These are phyloP conservation scores for Ajuga reptans DNA, from an alignment of 305 asterid species.

Conservation along the genomic window DNA sequence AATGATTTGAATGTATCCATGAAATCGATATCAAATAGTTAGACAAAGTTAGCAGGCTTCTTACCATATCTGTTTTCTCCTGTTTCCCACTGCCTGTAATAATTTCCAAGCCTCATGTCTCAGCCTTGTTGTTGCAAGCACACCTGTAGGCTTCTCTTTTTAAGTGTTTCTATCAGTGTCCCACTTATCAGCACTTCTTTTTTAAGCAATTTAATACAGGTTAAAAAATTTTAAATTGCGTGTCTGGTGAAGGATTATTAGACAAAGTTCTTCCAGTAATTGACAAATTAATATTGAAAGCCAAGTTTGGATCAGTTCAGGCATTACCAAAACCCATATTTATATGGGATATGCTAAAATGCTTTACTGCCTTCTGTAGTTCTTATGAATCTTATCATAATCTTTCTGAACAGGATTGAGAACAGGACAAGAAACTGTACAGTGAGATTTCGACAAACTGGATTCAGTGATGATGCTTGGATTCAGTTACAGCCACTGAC, in stretches of 20 bases:
- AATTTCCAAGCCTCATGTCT: neutral
- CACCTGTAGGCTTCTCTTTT: neutral
- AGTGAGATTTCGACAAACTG: slow-evolving; percentile 73
- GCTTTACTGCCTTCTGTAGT: slow-evolving; percentile 12
- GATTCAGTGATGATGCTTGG: slow-evolving; percentile 78
- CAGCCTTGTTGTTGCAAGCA: neutral
- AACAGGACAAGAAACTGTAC: slow-evolving; percentile 56
- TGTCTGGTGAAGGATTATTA: neutral
- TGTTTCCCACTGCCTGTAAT: neutral
- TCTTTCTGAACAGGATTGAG: slow-evolving; percentile 59
- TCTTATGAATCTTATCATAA: slow-evolving; percentile 21
- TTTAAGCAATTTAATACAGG: neutral
- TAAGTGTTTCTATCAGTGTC: neutral
- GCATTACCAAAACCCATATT: neutral
- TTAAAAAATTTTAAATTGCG: neutral
- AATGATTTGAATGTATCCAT: neutral
- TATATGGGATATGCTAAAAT: neutral
- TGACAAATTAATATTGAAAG: neutral
- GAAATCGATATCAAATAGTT: neutral
- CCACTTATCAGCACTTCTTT: neutral
- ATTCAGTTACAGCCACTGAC: slow-evolving; percentile 67
- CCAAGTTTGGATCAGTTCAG: neutral
- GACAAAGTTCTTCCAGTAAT: neutral
- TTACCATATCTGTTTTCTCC: neutral
- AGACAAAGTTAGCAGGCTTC: neutral